A percentile compares a stretch with the other conserved stretches of the same genome.
These are phyloP conservation scores for Quercus aquifolioides DNA, from an alignment of 306 rosid genomes.

Conservation along the genomic window DNA sequence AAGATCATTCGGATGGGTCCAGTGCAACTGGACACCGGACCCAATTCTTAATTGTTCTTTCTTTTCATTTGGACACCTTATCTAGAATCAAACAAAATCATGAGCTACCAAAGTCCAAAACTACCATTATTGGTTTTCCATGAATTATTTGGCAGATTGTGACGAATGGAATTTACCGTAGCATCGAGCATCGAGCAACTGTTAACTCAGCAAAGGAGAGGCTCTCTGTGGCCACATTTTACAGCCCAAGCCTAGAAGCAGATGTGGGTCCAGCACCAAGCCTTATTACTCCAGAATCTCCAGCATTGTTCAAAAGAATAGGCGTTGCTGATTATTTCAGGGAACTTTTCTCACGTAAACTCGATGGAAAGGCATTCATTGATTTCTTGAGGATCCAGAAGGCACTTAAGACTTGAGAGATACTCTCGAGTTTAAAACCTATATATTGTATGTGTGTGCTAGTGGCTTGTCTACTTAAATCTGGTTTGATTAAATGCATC, in stretches of 20 bases:
- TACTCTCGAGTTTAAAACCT: neutral
- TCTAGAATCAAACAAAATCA: too few species aligned
- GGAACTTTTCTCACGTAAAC: constrained; percentile 22
- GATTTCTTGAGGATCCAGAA: constrained; percentile 29
- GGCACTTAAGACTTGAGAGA: neutral
- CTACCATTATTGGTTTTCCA: too few species aligned
- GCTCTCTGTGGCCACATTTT: constrained; percentile 43
- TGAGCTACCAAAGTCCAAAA: neutral
- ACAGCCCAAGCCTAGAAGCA: constrained; percentile 32
- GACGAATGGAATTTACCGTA: constrained; percentile 44
- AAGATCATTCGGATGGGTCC: too few species aligned
- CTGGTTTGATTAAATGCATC: neutral
- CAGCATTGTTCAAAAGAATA: constrained; percentile 30
- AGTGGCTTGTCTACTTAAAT: neutral
- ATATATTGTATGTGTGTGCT: neutral
- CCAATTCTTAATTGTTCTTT: too few species aligned
- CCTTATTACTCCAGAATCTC: constrained; percentile 33
- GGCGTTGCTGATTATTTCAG: constrained; percentile 35
- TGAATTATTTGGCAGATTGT: constrained; percentile 27
- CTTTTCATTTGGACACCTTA: too few species aligned
- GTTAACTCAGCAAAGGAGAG: constrained; percentile 48
- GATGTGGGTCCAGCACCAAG: constrained; percentile 45
- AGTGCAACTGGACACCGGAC: too few species aligned
- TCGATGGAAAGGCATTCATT: constrained; percentile 39
- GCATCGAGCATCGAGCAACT: constrained; percentile 41